Percentiles rank a stretch among this genome's conserved stretches.
Evolutionary conservation across 805 yeast genomes (phyloP).

Genomic region (Kluyveromyces siamensis): DNA sequence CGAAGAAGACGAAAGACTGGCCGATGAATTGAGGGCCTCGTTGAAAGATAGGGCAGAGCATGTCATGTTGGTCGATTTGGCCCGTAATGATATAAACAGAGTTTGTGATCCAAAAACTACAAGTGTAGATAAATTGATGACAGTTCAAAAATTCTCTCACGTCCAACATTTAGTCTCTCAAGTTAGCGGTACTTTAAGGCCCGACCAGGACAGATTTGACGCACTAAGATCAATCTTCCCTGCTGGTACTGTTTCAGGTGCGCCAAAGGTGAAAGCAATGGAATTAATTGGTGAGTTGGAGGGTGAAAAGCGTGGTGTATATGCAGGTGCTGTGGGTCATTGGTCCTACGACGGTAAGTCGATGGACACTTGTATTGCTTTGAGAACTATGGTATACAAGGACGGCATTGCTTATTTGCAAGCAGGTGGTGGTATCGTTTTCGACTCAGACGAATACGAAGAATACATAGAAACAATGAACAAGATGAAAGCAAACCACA

Average conservation of each 20-base stretch:
- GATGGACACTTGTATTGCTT: slow-evolving; percentile 97
- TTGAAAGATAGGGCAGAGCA: slow-evolving; percentile 95
- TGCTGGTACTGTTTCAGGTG: slow-evolving; percentile 98
- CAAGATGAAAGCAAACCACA: slow-evolving; percentile 90
- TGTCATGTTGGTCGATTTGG: slow-evolving; percentile 96
- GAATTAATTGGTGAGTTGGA: slow-evolving; percentile 85
- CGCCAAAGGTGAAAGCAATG: slow-evolving; percentile 97
- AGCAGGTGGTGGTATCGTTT: slow-evolving; percentile 98
- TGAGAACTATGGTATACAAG: slow-evolving; percentile 93
- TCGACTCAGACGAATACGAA: slow-evolving; percentile 89
- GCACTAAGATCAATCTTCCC: slow-evolving; percentile 98
- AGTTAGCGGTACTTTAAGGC: slow-evolving; percentile 83
- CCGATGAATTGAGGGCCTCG: slow-evolving; percentile 61
- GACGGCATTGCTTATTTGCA: slow-evolving; percentile 87
- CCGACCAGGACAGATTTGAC: slow-evolving; percentile 83
- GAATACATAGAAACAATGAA: slow-evolving; percentile 96
- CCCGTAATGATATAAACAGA: slow-evolving; percentile 91
- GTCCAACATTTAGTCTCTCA: slow-evolving; percentile 95
- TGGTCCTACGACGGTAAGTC: slow-evolving; percentile 94
- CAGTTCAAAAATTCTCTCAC: slow-evolving; percentile 90
- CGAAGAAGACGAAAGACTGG: slow-evolving; percentile 85
- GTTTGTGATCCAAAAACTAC: slow-evolving; percentile 85
- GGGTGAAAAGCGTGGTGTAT: slow-evolving; percentile 87
- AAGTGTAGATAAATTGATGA: slow-evolving; percentile 76
- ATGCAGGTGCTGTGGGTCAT: slow-evolving; percentile 98